Percentiles rank a stretch among this genome's conserved stretches.
These are phyloP conservation scores for Astragalus membranaceus DNA, from an alignment of 306 rosid species.

Conservation along the genomic window DNA sequence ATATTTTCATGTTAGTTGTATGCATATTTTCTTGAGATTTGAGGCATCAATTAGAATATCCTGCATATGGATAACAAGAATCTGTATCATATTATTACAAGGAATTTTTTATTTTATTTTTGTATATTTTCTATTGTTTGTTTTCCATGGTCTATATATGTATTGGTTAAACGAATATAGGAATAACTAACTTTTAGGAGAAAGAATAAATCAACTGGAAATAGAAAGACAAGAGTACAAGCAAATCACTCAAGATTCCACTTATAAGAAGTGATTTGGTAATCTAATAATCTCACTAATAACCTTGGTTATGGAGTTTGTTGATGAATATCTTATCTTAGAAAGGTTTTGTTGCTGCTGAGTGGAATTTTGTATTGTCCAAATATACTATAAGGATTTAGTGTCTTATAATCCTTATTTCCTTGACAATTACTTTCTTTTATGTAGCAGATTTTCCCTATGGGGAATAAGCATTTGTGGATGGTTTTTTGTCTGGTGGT, in stretches of 20 bases:
- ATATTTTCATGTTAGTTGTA: too few relatives aligned
- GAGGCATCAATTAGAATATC: too few relatives aligned
- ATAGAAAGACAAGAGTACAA: neutral
- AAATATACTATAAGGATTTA: neutral
- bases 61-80: too few relatives aligned
- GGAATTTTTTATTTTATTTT: neutral
- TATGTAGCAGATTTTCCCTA: slow-evolving; percentile 25
- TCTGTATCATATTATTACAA: neutral
- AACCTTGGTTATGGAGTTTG: too few relatives aligned
- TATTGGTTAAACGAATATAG: neutral
- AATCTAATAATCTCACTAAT: too few relatives aligned
- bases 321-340: too few relatives aligned
- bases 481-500: slow-evolving; percentile 51
- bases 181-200: neutral
- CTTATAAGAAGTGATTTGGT: too few relatives aligned
- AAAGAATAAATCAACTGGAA: neutral
- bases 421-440: neutral
- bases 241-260: neutral
- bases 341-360: too few relatives aligned
- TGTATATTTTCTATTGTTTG: neutral
- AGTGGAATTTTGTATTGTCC: too few relatives aligned
- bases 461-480: too few relatives aligned
- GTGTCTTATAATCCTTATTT: too few relatives aligned
- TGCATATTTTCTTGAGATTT: too few relatives aligned
- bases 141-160: neutral